Conservation (phyloP, 805 yeast species). For the Lachancea mirantina region DNA sequence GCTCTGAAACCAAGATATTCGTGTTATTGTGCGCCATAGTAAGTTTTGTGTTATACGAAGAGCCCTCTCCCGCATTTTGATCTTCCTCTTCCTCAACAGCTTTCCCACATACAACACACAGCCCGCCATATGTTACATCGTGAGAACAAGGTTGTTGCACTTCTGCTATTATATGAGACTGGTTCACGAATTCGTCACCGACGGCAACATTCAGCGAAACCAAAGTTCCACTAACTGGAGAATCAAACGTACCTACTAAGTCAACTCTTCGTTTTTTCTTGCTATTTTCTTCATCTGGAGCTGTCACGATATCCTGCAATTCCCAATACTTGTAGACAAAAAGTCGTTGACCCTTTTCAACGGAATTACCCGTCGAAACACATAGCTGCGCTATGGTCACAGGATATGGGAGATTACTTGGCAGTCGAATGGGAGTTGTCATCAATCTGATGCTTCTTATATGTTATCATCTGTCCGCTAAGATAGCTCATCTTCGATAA, state of each 20-base stretch:
- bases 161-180: slow-evolving; percentile 44
- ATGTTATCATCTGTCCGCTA: neutral
- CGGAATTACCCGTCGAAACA: slow-evolving; percentile 24
- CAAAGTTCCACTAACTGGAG: slow-evolving; percentile 72
- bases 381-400: slow-evolving; percentile 33
- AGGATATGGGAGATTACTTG: slow-evolving; percentile 32
- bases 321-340: slow-evolving; percentile 42
- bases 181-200: slow-evolving; percentile 50
- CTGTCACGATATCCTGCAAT: slow-evolving; percentile 31
- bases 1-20: slow-evolving; percentile 72
- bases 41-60: slow-evolving; percentile 15
- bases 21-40: slow-evolving; percentile 87
- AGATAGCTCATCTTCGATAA: slow-evolving; percentile 19
- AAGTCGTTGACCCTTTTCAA: slow-evolving; percentile 34
- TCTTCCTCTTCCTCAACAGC: slow-evolving; percentile 72
- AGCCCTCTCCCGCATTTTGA: slow-evolving; percentile 57
- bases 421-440: slow-evolving; percentile 9
- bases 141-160: slow-evolving; percentile 84
- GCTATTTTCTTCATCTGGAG: slow-evolving; percentile 18
- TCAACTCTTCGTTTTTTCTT: slow-evolving; percentile 42
- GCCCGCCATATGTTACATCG: slow-evolving; percentile 87
- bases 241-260: slow-evolving; percentile 68
- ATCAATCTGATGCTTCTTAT: slow-evolving; percentile 1
- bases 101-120: slow-evolving; percentile 89
- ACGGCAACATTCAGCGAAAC: slow-evolving; percentile 41